Conservation (phyloP, 2,329 filamentous ascomycete genomes). For the Diaporthe citrichinensis region DNA sequence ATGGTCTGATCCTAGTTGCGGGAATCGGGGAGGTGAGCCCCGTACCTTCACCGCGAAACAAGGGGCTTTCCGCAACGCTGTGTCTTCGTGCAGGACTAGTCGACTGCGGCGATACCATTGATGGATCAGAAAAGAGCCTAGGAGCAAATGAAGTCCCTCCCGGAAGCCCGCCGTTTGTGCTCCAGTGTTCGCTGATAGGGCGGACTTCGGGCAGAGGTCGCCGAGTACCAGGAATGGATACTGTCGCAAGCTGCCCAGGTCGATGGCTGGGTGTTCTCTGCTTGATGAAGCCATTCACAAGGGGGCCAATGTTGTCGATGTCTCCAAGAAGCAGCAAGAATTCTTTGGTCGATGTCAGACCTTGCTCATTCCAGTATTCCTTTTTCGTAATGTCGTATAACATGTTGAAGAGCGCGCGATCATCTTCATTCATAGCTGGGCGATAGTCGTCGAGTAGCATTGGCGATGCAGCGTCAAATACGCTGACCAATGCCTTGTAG, state of each 20-base stretch:
- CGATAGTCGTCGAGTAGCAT: conserved; percentile 61
- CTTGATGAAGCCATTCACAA: conserved; percentile 59
- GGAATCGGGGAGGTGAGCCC: conserved; percentile 60
- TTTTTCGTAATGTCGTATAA: conserved; percentile 62
- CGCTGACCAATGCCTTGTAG: conserved; percentile 65
- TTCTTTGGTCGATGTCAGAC: conserved; percentile 62
- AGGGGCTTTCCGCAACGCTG: conserved; percentile 62
- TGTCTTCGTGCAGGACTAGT: conserved; percentile 55
- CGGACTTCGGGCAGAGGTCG: conserved; percentile 57
- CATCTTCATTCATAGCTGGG: conserved; percentile 59
- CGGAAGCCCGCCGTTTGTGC: conserved; percentile 43
- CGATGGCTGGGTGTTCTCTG: conserved; percentile 53
- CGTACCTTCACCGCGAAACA: conserved; percentile 56
- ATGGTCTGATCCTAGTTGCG: conserved; percentile 55
- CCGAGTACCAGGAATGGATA: conserved; percentile 52
- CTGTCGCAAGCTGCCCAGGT: conserved; percentile 50
- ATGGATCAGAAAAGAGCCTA: conserved; percentile 47
- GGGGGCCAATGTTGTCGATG: conserved; percentile 54
- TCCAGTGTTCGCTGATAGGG: conserved; percentile 56
- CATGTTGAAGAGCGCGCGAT: conserved; percentile 59
- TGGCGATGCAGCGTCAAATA: conserved; percentile 61
- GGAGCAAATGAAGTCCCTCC: conserved; percentile 49
- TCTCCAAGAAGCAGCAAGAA: conserved; percentile 66
- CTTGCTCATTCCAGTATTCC: conserved; percentile 61
- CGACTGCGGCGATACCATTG: conserved; percentile 50